A percentile compares a stretch with the other conserved stretches of the same genome.
Evolutionary conservation across 345 rosid species (phyloP).

Genomic region (Bruguiera parviflora): DNA sequence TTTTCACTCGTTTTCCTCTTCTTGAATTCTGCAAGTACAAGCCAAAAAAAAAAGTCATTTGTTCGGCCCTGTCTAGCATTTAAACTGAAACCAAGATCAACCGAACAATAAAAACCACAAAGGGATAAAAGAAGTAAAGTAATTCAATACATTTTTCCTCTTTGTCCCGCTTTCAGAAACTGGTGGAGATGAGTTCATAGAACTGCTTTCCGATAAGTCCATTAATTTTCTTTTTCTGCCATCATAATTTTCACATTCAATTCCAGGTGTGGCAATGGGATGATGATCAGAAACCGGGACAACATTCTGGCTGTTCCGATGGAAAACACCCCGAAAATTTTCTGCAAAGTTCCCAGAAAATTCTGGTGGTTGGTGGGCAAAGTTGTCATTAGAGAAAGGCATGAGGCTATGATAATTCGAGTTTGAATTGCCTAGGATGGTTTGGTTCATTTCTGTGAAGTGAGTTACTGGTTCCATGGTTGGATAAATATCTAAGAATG

Average conservation of each 20-base stretch:
- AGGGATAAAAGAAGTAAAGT: neutral
- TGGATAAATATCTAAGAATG: constrained; percentile 32
- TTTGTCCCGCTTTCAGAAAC: constrained; percentile 30
- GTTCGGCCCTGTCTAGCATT: too few species aligned
- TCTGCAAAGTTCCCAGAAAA: constrained; percentile 29
- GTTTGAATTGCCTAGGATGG: constrained; percentile 22
- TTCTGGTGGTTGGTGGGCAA: constrained; percentile 31
- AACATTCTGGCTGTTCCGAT: constrained; percentile 24
- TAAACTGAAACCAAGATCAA: neutral
- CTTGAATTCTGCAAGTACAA: constrained; percentile 30
- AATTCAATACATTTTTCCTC: constrained; percentile 38
- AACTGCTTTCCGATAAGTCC: constrained; percentile 35
- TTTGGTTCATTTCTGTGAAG: constrained; percentile 29
- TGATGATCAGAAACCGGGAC: constrained; percentile 17
- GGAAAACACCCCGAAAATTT: constrained; percentile 20
- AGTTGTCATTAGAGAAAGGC: constrained; percentile 36
- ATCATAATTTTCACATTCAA: constrained; percentile 30
- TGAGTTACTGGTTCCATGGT: constrained; percentile 34
- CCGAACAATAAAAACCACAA: neutral
- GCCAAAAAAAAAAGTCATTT: neutral
- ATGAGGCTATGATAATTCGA: constrained; percentile 28
- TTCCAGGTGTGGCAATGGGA: constrained; percentile 22
- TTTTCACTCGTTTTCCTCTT: constrained; percentile 51
- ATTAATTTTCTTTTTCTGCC: constrained; percentile 38
- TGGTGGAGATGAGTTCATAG: constrained; percentile 34